Percentiles rank a stretch among this genome's conserved stretches.
phyloP scores from a whole-genome alignment of 23 red algal species.

The Gracilaria domingensis region DNA sequence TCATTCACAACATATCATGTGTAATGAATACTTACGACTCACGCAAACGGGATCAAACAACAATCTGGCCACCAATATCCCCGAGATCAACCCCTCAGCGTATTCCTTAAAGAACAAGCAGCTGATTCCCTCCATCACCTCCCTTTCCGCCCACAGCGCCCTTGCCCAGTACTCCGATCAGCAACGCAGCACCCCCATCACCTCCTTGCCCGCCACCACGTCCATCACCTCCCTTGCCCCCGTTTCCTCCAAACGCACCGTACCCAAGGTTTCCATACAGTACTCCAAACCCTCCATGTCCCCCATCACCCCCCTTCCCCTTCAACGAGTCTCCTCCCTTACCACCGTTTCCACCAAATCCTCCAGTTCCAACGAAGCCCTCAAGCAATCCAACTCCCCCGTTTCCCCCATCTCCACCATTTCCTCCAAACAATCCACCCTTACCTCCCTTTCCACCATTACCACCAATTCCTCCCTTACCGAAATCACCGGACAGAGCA shows the following conservation, averaged over 20 bases:
- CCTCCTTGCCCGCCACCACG: background rate
- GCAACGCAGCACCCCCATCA: background rate
- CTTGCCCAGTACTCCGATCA: background rate
- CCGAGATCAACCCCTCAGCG: too few species aligned
- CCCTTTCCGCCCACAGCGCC: slow-evolving; percentile 7
- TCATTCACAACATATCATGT: too few species aligned
- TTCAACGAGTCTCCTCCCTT: background rate
- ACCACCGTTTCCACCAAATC: background rate
- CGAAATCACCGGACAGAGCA: background rate
- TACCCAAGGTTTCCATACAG: background rate
- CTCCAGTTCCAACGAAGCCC: background rate
- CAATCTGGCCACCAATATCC: too few species aligned
- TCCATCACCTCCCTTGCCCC: background rate
- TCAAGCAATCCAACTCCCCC: background rate
- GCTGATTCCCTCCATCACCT: background rate
- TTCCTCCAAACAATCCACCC: background rate
- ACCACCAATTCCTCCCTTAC: background rate
- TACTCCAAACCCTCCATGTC: background rate
- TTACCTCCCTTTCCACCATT: background rate
- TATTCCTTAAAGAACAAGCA: background rate
- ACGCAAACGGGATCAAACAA: too few species aligned
- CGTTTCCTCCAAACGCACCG: slow-evolving; percentile 2
- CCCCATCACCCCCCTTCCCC: background rate
- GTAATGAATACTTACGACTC: too few species aligned
- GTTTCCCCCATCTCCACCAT: slow-evolving; percentile 9